Base-by-base conservation (phyloP, 176 grass and related monocot genomes). In the Themeda triandra region DNA sequence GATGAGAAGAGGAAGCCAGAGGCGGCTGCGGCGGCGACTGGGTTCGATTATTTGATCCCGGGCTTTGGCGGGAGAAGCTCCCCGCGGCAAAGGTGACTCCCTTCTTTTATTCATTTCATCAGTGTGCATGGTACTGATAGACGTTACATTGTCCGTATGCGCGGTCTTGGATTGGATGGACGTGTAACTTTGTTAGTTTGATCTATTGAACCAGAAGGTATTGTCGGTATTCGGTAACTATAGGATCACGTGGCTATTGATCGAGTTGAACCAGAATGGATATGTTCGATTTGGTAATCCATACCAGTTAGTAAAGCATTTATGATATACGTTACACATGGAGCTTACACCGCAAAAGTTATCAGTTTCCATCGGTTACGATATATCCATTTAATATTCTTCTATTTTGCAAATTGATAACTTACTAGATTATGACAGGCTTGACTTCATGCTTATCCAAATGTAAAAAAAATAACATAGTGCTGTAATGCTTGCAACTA, bases 31-130 rank as follows among this genome's bases (percentile, higher is more conserved):
- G 58, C n/a, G n/a, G 58, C n/a, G 1, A 12, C 88, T 6, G 93
- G 80, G 44, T 99, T 99, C 17, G 90, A 96, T 53, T 94, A 96
- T 84, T 87, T 99, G 86, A 80, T 99, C 68, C 84, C 93, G 0
- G 93, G 92, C 10, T 96, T 99, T 63, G 82, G 93, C 24, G 83
- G 88, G 13, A 92, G 76, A 59, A 85, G 70, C 66, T 77, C 66
- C 11, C 27, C 69, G 23, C 73, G 28, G 74, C 86, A 37, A 76
- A 84, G 78, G 91, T 89, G 59, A 45, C 35, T 19, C 13, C 14
- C 63, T 80, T 78, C 54, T n/a, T 37, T 59, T 59, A 1, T 36
- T 77, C 29, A 18, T 17, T 49, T 49, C 41, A 75, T 75, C 13
- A 17, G 31, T 45, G 29, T 32, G 31, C 37, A 69, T 69, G 71